phyloP scores from a whole-genome alignment of 306 rosid species.

The Trifolium dubium region DNA sequence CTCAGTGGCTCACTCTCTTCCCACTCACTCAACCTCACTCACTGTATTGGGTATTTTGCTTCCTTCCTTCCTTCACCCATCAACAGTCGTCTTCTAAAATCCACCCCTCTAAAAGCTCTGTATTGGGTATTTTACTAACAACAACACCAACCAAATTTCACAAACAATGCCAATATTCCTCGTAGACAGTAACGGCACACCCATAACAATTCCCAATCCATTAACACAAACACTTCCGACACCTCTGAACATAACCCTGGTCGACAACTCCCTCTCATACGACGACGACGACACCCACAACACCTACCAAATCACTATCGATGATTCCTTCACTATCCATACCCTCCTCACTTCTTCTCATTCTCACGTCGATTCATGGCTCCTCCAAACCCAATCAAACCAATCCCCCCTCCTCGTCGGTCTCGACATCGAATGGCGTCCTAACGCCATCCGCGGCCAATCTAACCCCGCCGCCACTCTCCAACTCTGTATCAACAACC shows the following conservation, averaged over 20 bases:
- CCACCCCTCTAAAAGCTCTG: no score
- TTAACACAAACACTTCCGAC: not conserved
- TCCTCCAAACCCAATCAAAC: conserved; percentile 13
- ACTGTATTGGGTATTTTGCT: no score
- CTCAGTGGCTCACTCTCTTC: no score
- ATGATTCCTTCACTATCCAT: not conserved
- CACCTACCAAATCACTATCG: conserved; percentile 39
- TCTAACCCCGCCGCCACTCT: conserved; percentile 23
- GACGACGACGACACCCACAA: conserved; percentile 18
- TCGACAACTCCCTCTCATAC: conserved; percentile 10
- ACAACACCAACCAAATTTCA: not conserved
- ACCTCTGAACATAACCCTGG: not conserved
- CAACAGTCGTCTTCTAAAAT: not conserved
- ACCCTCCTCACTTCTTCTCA: conserved; percentile 36
- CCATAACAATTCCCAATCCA: not conserved
- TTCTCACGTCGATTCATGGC: conserved; percentile 37
- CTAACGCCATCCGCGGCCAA: conserved; percentile 22
- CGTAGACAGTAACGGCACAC: not conserved
- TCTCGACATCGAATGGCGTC: conserved; percentile 49
- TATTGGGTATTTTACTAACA: not conserved
- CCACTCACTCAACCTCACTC: no score
- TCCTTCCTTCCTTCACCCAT: no score
- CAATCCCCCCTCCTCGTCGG: conserved; percentile 15
- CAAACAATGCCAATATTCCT: not conserved
- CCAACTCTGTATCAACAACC: conserved; percentile 35